phyloP scores from a whole-genome alignment of 257 asterid genomes.

The Ocimum tenuiflorum region DNA sequence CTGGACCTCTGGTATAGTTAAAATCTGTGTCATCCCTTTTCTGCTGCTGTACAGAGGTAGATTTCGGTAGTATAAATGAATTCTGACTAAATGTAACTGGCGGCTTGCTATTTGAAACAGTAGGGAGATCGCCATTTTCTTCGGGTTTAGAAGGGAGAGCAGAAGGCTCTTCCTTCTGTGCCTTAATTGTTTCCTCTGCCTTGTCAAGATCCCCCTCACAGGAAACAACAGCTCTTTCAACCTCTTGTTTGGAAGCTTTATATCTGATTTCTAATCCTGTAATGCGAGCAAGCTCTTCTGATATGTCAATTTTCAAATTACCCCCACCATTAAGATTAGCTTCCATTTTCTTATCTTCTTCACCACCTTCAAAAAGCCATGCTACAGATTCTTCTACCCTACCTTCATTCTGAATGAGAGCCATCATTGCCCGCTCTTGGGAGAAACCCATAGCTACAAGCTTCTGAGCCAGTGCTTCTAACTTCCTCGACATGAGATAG shows the following conservation, averaged over 20 bases:
- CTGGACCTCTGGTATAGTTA: constrained; percentile 44
- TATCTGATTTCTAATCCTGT: constrained; percentile 54
- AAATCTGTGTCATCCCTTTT: constrained; percentile 63
- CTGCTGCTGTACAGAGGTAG: constrained; percentile 35
- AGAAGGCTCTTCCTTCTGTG: constrained; percentile 62
- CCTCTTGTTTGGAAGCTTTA: constrained; percentile 81
- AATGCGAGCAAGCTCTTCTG: constrained; percentile 76
- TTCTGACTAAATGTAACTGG: constrained; percentile 31
- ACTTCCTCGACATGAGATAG: constrained; percentile 60
- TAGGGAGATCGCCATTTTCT: constrained; percentile 51
- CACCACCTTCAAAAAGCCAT: constrained; percentile 50
- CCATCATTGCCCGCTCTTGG: constrained; percentile 81
- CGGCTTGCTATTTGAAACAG: constrained; percentile 30
- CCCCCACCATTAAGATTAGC: constrained; percentile 49
- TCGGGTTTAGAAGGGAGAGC: constrained; percentile 46
- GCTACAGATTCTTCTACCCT: constrained; percentile 77
- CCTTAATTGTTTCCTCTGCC: constrained; percentile 67
- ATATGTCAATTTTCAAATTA: constrained; percentile 70
- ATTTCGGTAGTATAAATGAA: constrained; percentile 29
- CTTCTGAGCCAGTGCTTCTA: constrained; percentile 70
- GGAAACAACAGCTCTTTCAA: constrained; percentile 73
- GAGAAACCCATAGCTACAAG: constrained; percentile 93
- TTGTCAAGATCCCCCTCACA: constrained; percentile 83
- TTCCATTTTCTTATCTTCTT: constrained; percentile 39
- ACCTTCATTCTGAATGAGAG: constrained; percentile 89